Evolutionary conservation across 2,329 filamentous ascomycete species (phyloP).

Genomic region (Colletotrichum sp.): DNA sequence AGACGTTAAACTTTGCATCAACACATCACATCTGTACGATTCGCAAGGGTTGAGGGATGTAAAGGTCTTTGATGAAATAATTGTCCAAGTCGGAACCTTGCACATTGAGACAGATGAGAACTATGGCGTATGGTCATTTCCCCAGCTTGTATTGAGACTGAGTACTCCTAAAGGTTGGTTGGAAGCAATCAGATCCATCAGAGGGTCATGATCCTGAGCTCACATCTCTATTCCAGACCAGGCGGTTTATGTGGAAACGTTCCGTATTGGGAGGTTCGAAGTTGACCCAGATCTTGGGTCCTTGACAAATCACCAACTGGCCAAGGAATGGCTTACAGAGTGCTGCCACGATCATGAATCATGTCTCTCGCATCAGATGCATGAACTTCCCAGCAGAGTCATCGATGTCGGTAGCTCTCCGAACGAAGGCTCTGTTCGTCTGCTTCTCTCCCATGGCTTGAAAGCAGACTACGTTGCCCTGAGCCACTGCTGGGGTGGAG

Average conservation of each 20-base stretch:
- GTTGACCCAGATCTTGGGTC: not conserved
- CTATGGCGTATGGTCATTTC: not conserved
- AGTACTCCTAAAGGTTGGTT: not conserved
- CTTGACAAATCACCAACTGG: not conserved
- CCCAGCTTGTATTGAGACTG: not conserved
- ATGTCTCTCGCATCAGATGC: not conserved
- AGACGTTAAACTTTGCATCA: not conserved
- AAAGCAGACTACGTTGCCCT: slow-evolving; percentile 19
- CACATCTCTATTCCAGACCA: not conserved
- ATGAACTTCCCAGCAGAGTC: not conserved
- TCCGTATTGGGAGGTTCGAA: not conserved
- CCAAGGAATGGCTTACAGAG: not conserved
- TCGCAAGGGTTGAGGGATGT: not conserved
- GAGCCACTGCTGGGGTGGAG: slow-evolving; percentile 24
- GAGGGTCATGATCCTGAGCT: not conserved
- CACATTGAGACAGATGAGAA: not conserved
- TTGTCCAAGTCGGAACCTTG: not conserved
- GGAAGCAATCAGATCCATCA: not conserved
- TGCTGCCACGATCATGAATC: not conserved
- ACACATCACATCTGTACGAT: not conserved
- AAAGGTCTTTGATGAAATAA: not conserved
- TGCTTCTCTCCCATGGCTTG: not conserved
- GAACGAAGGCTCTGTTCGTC: not conserved
- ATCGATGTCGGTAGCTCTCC: not conserved
- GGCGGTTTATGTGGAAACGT: not conserved